Conservation (phyloP, 768 basidiomycete genomes). For the Lactifluus subvellereus region DNA sequence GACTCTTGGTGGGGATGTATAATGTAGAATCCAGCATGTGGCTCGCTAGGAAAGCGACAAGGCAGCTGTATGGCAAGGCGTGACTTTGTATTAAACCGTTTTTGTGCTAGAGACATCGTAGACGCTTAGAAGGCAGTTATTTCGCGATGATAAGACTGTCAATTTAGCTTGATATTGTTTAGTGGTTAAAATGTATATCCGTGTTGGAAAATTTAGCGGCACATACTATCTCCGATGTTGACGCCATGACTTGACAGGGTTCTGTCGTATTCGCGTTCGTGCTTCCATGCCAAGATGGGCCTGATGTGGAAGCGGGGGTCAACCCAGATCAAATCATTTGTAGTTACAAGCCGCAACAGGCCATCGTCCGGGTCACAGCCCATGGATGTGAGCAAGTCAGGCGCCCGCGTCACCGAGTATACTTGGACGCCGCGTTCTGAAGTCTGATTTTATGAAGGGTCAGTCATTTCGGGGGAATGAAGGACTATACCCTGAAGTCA, state of each 20-base stretch:
- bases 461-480: neutral
- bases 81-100: slow-evolving; percentile 42
- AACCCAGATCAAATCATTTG: slow-evolving; percentile 61
- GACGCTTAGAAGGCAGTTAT: slow-evolving; percentile 51
- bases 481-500: slow-evolving; percentile 51
- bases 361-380: slow-evolving; percentile 40
- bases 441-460: slow-evolving; percentile 2
- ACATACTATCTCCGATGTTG: slow-evolving; percentile 32
- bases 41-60: slow-evolving; percentile 27
- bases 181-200: neutral
- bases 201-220: neutral
- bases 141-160: slow-evolving; percentile 55
- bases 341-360: slow-evolving; percentile 52
- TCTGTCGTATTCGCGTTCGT: slow-evolving; percentile 55
- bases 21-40: slow-evolving; percentile 33
- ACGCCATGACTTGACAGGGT: slow-evolving; percentile 44
- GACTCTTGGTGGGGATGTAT: slow-evolving; percentile 29
- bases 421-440: slow-evolving; percentile 24
- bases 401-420: slow-evolving; percentile 32
- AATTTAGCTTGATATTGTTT: slow-evolving; percentile 36
- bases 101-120: slow-evolving; percentile 52
- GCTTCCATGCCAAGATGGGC: slow-evolving; percentile 57
- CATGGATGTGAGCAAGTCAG: slow-evolving; percentile 48
- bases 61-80: slow-evolving; percentile 42
- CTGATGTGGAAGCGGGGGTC: slow-evolving; percentile 53